Conservation (phyloP, 2,329 filamentous ascomycete genomes). For the Colletotrichum aenigma region DNA sequence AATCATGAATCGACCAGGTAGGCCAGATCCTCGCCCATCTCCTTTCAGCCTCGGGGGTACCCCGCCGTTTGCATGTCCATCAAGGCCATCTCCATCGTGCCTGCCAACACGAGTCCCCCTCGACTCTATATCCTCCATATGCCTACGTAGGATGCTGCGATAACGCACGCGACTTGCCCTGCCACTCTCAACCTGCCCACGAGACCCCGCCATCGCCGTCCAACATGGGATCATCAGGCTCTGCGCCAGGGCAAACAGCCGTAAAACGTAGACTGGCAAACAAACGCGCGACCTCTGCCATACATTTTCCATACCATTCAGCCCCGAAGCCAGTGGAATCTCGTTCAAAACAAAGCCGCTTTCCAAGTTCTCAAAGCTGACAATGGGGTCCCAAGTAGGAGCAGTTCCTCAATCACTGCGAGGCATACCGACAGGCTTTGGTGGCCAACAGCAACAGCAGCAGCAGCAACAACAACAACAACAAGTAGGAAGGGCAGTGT, state of each 20-base stretch:
- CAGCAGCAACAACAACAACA: constrained; percentile 49
- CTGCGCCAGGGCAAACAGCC: not conserved
- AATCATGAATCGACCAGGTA: constrained; percentile 68
- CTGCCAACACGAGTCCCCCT: not conserved
- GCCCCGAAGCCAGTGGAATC: not conserved
- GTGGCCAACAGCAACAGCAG: constrained; percentile 63
- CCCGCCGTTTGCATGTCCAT: constrained; percentile 19
- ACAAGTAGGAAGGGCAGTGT: constrained; percentile 52
- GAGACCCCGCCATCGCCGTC: not conserved
- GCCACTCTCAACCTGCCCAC: not conserved
- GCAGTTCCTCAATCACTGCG: constrained; percentile 66
- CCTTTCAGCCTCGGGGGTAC: constrained; percentile 17
- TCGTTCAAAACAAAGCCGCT: not conserved
- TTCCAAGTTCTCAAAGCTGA: constrained; percentile 31
- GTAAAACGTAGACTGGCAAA: not conserved
- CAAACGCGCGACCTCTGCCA: not conserved
- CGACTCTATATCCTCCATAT: not conserved
- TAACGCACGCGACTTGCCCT: not conserved
- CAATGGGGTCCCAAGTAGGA: constrained; percentile 42
- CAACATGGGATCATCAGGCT: not conserved
- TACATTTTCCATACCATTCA: not conserved
- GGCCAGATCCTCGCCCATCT: constrained; percentile 27
- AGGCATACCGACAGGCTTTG: constrained; percentile 65
- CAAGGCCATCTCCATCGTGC: not conserved
- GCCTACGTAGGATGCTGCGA: not conserved